Conservation (phyloP, 495 filamentous ascomycete species). For the Tuber borchii region DNA sequence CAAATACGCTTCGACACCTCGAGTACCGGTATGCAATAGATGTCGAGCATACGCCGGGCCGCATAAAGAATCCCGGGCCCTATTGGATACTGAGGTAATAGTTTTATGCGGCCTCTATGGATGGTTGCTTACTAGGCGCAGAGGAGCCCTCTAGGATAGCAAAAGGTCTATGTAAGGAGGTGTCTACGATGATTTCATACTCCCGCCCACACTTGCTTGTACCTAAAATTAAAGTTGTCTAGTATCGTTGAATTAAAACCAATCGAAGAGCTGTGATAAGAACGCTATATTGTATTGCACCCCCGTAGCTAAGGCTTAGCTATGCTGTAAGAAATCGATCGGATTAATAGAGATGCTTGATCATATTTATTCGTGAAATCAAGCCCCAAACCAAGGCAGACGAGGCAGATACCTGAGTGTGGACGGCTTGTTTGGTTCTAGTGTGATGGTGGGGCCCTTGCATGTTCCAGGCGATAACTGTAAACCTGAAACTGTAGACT, state of each 20-base stretch:
- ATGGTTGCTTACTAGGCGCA: background rate
- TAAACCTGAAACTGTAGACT: background rate
- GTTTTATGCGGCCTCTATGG: background rate
- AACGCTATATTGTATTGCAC: background rate
- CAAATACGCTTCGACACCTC: background rate
- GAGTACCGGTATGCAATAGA: background rate
- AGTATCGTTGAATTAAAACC: background rate
- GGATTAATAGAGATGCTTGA: background rate
- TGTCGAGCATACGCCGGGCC: background rate
- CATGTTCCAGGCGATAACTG: background rate
- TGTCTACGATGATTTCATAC: background rate
- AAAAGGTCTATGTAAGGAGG: background rate
- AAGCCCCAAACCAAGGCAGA: conserved; percentile 3
- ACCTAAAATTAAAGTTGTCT: background rate
- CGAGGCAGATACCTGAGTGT: background rate
- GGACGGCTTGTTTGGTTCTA: background rate
- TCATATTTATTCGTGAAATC: background rate
- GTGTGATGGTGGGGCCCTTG: background rate
- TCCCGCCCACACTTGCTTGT: background rate
- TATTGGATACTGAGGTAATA: background rate
- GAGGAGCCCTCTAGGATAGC: background rate
- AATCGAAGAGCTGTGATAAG: background rate
- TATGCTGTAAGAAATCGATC: background rate
- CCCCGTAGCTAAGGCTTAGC: background rate
- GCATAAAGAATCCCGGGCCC: background rate